Base-by-base conservation (phyloP, 225 moss, liverwort and hornwort genomes). In the Takakia lepidozioides region DNA sequence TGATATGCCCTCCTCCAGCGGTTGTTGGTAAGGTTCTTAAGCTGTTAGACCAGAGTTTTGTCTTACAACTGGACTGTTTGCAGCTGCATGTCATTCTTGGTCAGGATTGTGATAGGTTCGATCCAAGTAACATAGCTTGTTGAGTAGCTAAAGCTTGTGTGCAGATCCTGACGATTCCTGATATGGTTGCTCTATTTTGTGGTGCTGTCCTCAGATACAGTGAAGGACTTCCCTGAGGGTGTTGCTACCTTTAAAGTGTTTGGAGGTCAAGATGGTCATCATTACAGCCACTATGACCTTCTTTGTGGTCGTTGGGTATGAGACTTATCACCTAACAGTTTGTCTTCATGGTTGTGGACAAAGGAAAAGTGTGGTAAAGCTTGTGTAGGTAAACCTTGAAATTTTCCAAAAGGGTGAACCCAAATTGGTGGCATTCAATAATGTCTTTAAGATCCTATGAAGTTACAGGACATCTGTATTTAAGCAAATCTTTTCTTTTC, bases 231-330 rank as follows among this genome's bases (percentile, higher is more conserved):
- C 63, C 80, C 82, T 10, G 72, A 87, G 44, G 84, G 81, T 14
- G n/a, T n/a, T n/a, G 72, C 39, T n/a, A 82, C 65, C 0, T 90
- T 77, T 54, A 82, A 73, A 58, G 63, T 79, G 32, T 84, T 82
- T 57, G 84, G 89, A 65, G 77, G 80, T 45, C 34, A 68, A 53
- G 64, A 66, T 43, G 55, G 48, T 18, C 66, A 62, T 43, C 86
- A 89, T 60, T 95, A 84, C 61, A 76, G 82, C 43, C 95, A 95
- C 60, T 95, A 95, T 39, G 95, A 95, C 52, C 65, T 95, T 56
- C 86, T 95, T 24, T 90, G 89, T 49, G 63, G 76, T 39, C 82
- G 71, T 14, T 78, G 57, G 62, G 84, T 95, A 80, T 38, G 29
- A 38, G 3, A 38, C 17, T 48, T 38, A 26, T 2, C 17, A 2